Evolutionary conservation across 179 eudicot species (phyloP), one percentile per base, ranked within the genome.

Genomic region (Carnegiea gigantea): DNA sequence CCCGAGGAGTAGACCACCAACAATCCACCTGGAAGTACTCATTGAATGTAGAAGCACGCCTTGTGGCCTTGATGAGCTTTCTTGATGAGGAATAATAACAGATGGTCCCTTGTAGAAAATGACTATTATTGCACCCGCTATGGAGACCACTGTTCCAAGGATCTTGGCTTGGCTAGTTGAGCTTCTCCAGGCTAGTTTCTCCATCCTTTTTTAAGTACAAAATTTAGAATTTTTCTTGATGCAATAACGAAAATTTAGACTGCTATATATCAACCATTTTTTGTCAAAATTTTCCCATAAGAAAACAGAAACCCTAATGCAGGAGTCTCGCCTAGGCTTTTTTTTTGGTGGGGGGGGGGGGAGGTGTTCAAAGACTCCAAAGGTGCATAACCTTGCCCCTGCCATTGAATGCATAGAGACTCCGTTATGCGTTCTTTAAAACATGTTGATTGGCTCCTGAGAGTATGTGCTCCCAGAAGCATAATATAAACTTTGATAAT

Each of bases 61-160:
- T 48, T 64, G 33, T 1, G 76, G 18, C 2, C 53, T 49, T 18
- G 77, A 77, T 75, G 82, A 64, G 57, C 80, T 83, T 12, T 80
- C 62, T 20, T 77, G 23, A 12, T 59, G 30, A 23, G 81, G 20
- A 78, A 81, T 79, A 65, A 85, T 64, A 64, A 87, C 73, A 1
- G 84, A 78, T 43, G 89, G 89, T 36, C 89, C 89, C 80, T 87
- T 85, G 83, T 83, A 85, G 1, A 87, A 53, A 65, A 87, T 87
- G 75, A 87, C 85, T 67, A 87, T 72, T 73, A 87, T 65, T 65
- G 89, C 89, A 76, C 89, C 89, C 3, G 82, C 15, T 77, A 87
- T 87, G 17, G 89, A 87, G 18, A 87, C 84, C n/a, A 68, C 51
- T 28, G 89, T 87, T 36, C 89, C 89, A 26, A 83, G 10, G 36